phyloP scores from a whole-genome alignment of 495 filamentous ascomycete species.

The Penicillium longicatenatum region DNA sequence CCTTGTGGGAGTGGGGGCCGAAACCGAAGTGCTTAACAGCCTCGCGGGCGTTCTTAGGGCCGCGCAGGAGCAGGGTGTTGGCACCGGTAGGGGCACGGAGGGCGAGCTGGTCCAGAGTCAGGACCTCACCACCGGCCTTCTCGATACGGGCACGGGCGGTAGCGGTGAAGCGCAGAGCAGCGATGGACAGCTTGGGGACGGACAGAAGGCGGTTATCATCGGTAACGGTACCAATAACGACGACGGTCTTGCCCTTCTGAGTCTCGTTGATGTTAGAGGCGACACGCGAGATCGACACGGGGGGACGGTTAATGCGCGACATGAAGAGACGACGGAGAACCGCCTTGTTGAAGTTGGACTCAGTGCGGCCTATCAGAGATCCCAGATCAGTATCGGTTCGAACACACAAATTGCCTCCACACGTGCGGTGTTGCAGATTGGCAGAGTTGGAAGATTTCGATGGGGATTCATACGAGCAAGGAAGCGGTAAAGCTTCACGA shows the following conservation, averaged over 20 bases:
- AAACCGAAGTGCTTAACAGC: constrained; percentile 99
- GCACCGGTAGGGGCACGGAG: constrained; percentile 87
- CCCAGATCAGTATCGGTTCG: constrained; percentile 22
- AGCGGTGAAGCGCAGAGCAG: constrained; percentile 92
- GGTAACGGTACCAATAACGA: constrained; percentile 90
- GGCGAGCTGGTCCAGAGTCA: constrained; percentile 96
- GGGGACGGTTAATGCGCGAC: constrained; percentile 96
- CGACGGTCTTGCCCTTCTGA: constrained; percentile 85
- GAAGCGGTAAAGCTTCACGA: constrained; percentile 99
- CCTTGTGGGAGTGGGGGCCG: constrained; percentile 96
- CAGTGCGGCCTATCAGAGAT: constrained; percentile 75
- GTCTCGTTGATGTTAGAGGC: constrained; percentile 63
- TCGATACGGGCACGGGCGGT: constrained; percentile 90
- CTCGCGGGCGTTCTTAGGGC: constrained; percentile 95
- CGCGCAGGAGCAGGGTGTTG: constrained; percentile 93
- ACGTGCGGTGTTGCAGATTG: constrained; percentile 8
- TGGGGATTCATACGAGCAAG: constrained; percentile 75
- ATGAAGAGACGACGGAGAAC: constrained; percentile 95
- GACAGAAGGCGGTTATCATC: constrained; percentile 91
- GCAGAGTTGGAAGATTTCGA: background rate
- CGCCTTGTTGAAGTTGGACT: constrained; percentile 94
- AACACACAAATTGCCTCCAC: constrained; percentile 4
- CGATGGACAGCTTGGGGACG: constrained; percentile 88
- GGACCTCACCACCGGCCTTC: constrained; percentile 88
- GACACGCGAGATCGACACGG: constrained; percentile 89